Percentiles rank a stretch among this genome's conserved stretches.
Conservation (phyloP, 768 basidiomycete genomes). For the Termitomyces sp. region DNA sequence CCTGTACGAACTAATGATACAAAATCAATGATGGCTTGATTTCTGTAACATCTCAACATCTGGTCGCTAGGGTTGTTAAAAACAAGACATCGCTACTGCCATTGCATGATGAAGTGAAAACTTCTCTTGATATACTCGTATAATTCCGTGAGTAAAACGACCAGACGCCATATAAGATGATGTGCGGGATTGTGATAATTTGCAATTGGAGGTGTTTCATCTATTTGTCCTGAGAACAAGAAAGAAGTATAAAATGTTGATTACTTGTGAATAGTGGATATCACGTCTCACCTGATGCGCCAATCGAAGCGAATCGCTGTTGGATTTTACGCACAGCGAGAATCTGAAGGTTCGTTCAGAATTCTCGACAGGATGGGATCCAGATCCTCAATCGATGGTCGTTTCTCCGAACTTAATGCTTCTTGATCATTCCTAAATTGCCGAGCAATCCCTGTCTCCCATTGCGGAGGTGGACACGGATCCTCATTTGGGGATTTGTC, state of each 20-base stretch:
- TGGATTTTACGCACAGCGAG: no score
- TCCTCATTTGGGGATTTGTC: neutral
- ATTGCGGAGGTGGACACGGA: neutral
- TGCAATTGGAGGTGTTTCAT: neutral
- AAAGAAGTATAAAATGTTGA: neutral
- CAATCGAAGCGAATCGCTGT: neutral
- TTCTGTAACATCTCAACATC: neutral
- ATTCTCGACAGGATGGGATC: neutral
- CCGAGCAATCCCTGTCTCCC: neutral
- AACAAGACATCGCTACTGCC: neutral
- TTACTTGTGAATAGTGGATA: neutral
- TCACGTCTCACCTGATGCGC: neutral
- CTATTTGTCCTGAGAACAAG: neutral
- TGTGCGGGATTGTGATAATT: neutral
- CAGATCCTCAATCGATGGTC: neutral
- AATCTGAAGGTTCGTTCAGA: neutral
- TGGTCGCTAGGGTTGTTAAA: neutral
- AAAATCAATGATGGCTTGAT: no score
- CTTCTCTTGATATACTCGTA: neutral
- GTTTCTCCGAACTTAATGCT: neutral
- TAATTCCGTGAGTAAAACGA: neutral
- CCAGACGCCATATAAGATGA: neutral
- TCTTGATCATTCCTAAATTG: neutral
- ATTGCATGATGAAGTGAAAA: neutral
- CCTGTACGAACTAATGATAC: no score